Base-by-base conservation (phyloP, 345 rosid genomes). In the Erucastrum elatum region DNA sequence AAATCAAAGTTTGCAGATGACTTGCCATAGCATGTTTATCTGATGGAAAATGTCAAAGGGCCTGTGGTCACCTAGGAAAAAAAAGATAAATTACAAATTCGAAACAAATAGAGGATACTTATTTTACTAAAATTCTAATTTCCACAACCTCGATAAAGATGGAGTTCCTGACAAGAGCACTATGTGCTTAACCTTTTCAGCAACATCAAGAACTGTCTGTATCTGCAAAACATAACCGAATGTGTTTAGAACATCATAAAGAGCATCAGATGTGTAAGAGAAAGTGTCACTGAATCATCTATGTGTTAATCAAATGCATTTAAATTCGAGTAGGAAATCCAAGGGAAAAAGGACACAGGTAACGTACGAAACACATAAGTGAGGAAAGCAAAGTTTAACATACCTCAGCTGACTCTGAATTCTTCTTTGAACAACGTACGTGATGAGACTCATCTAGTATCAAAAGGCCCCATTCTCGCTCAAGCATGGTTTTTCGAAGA, bases 21-120 rank as follows among this genome's bases (percentile, higher is more conserved):
- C 90, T 89, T 88, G 83, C 98, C 98, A 94, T 73, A 94, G 83
- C 82, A 94, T 87, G 79, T 94, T 87, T 84, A 94, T 90, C 88
- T 94, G 98, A 85, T 88, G 96, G 83, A 90, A 94, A 82, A 94
- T 92, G 90, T 94, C 98, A 66, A 78, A 94, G 49, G 98, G 98
- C 91, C 98, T 94, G 81, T 72, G 76, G 84, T 84, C 90, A 87
- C 86, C 88, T 83, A 87, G 88, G 87, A 64, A 73, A 82, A 44
- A 15, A 41, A 26, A 64, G 62, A 61, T 56, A 72, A 61, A 59
- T 35, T 4, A 61, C 61, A 79, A 62, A 66, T 11, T 78, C 71
- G 27, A 77, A 64, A 60, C 39, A 62, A 56, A 56, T 34, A 56
- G 34, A 75, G 35, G 65, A 68, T 46, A 72, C 68, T 26, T 41